These are phyloP conservation scores for Arabis hirsuta DNA, from an alignment of 345 rosid species.

Conservation along the genomic window DNA sequence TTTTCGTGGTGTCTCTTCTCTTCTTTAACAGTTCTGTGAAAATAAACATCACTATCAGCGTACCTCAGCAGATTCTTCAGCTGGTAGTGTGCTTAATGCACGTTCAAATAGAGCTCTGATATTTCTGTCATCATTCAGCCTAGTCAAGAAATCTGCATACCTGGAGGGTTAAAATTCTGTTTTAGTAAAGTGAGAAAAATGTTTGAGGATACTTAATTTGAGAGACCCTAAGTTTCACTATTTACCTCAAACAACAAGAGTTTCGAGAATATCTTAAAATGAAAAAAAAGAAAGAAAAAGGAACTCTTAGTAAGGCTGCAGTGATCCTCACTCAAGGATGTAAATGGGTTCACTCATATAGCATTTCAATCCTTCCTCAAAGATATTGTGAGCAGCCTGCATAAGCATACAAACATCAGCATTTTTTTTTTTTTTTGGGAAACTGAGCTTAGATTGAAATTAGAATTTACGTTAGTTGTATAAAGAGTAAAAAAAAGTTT, in stretches of 20 bases:
- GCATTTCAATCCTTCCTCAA: constrained; percentile 87
- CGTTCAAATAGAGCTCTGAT: constrained; percentile 95
- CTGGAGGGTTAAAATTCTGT: constrained; percentile 46
- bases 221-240: constrained; percentile 5
- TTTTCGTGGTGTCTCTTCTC: constrained; percentile 11
- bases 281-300: not conserved
- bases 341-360: constrained; percentile 94
- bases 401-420: constrained; percentile 35
- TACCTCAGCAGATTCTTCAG: constrained; percentile 91
- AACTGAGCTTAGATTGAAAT: constrained; percentile 3
- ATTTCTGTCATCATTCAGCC: constrained; percentile 90
- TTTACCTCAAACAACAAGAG: constrained; percentile 10
- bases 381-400: constrained; percentile 91
- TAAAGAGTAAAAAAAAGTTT: not conserved
- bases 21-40: not conserved
- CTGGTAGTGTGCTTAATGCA: constrained; percentile 85
- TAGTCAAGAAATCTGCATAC: constrained; percentile 92
- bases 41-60: constrained; percentile 21
- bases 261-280: constrained; percentile 9
- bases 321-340: constrained; percentile 79
- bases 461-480: constrained; percentile 8
- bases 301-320: constrained; percentile 20
- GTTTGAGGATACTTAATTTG: not conserved
- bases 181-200: constrained; percentile 8
- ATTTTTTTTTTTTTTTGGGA: not conserved